A percentile compares a stretch with the other conserved stretches of the same genome.
These are phyloP conservation scores for Colletotrichum chrysophilum DNA, from an alignment of 2,329 filamentous ascomycete genomes.

Conservation along the genomic window DNA sequence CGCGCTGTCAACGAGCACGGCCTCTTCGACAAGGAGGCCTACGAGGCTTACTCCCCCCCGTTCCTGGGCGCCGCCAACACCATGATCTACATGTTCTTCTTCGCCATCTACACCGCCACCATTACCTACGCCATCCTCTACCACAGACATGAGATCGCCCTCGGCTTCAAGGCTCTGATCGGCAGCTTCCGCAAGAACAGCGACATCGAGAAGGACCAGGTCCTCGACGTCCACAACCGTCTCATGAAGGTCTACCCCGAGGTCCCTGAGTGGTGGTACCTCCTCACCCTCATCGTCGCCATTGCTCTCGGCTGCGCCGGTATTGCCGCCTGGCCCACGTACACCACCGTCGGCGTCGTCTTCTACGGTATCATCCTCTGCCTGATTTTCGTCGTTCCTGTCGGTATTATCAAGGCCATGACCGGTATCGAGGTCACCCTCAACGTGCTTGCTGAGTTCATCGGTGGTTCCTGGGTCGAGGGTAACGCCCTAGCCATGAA, in stretches of 20 bases:
- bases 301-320: constrained; percentile 51
- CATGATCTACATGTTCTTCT: constrained; percentile 61
- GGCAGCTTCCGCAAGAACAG: constrained; percentile 50
- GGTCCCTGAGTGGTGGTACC: constrained; percentile 62
- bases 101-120: constrained; percentile 57
- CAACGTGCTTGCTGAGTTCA: constrained; percentile 59
- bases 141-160: constrained; percentile 55
- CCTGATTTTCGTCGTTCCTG: constrained; percentile 55
- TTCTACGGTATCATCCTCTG: constrained; percentile 56
- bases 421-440: constrained; percentile 57
- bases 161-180: constrained; percentile 53
- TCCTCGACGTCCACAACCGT: constrained; percentile 52
- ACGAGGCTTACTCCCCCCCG: constrained; percentile 55
- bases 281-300: constrained; percentile 44
- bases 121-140: constrained; percentile 57
- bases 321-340: constrained; percentile 53
- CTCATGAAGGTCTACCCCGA: constrained; percentile 51
- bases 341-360: constrained; percentile 55
- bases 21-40: constrained; percentile 50
- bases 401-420: constrained; percentile 59
- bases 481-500: constrained; percentile 59
- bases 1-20: constrained; percentile 45
- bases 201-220: constrained; percentile 34
- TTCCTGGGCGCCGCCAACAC: constrained; percentile 56
- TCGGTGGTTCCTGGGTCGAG: constrained; percentile 54